Conservation (phyloP, 2,329 filamentous ascomycete species). For the Trichoderma polysporum region DNA sequence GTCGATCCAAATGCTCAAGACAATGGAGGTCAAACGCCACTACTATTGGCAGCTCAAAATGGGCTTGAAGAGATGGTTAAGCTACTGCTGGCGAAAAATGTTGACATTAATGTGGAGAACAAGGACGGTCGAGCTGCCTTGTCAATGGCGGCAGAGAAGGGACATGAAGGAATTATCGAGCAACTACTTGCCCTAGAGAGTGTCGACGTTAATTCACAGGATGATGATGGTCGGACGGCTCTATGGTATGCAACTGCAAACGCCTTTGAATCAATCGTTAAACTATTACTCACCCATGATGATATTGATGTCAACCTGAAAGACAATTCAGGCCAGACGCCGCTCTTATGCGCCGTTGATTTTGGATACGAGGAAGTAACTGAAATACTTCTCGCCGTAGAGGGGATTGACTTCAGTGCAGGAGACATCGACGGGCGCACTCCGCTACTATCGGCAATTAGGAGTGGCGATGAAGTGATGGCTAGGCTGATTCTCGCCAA, state of each 20-base stretch:
- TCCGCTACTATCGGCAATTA: neutral
- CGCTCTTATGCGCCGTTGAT: neutral
- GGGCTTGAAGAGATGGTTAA: neutral
- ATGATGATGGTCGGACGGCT: neutral
- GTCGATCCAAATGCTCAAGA: neutral
- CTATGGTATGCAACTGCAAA: neutral
- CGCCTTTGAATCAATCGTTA: neutral
- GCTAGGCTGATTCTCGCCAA: neutral
- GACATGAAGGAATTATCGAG: neutral
- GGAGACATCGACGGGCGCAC: neutral
- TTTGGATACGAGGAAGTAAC: neutral
- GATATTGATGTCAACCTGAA: neutral
- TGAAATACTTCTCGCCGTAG: neutral
- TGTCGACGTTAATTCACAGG: neutral
- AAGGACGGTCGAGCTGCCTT: neutral
- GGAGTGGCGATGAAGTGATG: neutral
- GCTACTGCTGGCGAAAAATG: neutral
- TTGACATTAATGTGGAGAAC: neutral
- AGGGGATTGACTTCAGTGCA: neutral
- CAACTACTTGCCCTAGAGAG: neutral
- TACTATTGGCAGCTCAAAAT: neutral
- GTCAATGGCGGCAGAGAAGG: neutral
- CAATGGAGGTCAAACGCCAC: rapidly evolving
- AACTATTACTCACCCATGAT: neutral
- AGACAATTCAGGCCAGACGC: neutral